Percentiles rank a stretch among this genome's conserved stretches.
Evolutionary conservation across 768 basidiomycete species (phyloP).

Genomic region (Termitomyces sp.): DNA sequence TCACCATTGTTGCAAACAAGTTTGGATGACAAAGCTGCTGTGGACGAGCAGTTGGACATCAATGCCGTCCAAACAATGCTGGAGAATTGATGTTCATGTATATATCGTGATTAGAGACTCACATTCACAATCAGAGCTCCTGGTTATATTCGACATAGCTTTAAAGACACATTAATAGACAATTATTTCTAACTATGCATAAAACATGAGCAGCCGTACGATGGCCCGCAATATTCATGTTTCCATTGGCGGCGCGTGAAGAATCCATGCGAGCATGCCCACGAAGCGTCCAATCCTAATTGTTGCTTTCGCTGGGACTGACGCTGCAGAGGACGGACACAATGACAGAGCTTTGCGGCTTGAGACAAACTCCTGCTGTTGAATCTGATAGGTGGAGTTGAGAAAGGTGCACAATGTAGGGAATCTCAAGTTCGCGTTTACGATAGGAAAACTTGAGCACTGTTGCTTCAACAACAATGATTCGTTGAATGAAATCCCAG

Average conservation of each 20-base stretch:
- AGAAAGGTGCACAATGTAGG: background rate
- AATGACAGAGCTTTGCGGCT: too few relatives aligned
- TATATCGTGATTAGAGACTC: background rate
- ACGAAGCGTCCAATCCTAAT: background rate
- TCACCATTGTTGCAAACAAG: background rate
- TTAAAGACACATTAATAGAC: background rate
- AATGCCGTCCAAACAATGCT: background rate
- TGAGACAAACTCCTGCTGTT: background rate
- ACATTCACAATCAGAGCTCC: too few relatives aligned
- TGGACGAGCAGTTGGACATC: background rate
- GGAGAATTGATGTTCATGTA: background rate
- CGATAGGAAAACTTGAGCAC: background rate
- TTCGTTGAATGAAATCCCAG: too few relatives aligned
- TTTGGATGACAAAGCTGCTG: background rate
- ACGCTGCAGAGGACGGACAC: too few relatives aligned
- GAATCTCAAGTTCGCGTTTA: background rate
- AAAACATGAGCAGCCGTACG: background rate
- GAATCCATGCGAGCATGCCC: background rate
- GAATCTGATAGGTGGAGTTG: background rate
- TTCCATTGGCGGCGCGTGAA: background rate
- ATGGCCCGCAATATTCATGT: background rate
- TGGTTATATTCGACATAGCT: background rate
- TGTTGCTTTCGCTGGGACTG: background rate
- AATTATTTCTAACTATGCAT: background rate
- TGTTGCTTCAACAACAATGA: background rate